Percentiles rank a stretch among this genome's conserved stretches.
phyloP scores from a whole-genome alignment of 2,329 filamentous ascomycete species.

The Fusarium sp. region DNA sequence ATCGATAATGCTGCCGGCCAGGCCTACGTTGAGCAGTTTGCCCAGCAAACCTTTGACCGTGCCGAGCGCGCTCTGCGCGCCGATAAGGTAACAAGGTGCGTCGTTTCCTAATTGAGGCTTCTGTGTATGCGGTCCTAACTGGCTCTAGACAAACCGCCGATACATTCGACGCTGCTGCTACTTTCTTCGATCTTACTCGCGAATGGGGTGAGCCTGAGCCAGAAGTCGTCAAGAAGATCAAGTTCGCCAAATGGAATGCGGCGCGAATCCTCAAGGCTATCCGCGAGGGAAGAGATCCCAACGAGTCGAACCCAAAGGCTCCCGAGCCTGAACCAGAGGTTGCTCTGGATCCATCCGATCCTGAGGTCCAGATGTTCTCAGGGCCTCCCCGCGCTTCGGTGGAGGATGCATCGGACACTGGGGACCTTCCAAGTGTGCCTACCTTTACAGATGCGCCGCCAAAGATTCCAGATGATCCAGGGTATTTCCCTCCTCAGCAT shows the following conservation, averaged over 20 bases:
- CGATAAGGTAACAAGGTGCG: constrained; percentile 84
- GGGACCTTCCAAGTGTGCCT: constrained; percentile 50
- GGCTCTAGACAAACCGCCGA: constrained; percentile 85
- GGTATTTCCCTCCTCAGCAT: constrained; percentile 53
- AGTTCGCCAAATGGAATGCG: constrained; percentile 97
- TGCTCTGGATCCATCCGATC: constrained; percentile 72
- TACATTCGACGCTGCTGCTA: constrained; percentile 92
- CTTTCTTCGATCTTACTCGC: constrained; percentile 88
- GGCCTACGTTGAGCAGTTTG: constrained; percentile 95
- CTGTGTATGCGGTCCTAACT: constrained; percentile 5
- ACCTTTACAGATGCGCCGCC: constrained; percentile 48
- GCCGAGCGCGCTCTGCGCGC: constrained; percentile 86
- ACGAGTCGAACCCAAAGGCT: constrained; percentile 84
- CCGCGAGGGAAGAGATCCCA: constrained; percentile 91
- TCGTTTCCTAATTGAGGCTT: background rate
- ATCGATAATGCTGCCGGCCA: constrained; percentile 87
- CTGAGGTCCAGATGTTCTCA: constrained; percentile 69
- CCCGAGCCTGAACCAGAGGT: constrained; percentile 62
- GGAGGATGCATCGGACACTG: constrained; percentile 67
- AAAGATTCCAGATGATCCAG: constrained; percentile 46
- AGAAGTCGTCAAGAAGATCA: constrained; percentile 87
- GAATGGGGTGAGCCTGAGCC: constrained; percentile 84
- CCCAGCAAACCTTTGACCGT: constrained; percentile 85
- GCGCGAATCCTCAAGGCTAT: constrained; percentile 90
- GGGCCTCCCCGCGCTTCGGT: constrained; percentile 60